Conservation (phyloP, 805 yeast species). For the Candida quercuum region DNA sequence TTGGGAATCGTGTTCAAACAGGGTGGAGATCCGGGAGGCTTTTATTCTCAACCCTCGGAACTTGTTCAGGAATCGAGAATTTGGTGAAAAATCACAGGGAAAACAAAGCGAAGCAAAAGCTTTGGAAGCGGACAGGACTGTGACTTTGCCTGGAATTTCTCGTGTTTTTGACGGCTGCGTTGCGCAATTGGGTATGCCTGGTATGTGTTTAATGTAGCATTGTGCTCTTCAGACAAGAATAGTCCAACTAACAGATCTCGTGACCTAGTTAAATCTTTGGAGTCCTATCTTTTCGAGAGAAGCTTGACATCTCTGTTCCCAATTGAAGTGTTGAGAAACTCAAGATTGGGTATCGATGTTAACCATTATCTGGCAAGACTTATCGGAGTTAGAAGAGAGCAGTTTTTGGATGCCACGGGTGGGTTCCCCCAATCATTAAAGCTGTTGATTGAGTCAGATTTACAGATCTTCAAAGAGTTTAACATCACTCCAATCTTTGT, state of each 20-base stretch:
- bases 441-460: constrained; percentile 53
- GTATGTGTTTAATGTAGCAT: no score
- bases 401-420: constrained; percentile 69
- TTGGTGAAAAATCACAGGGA: no score
- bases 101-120: no score
- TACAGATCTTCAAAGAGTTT: constrained; percentile 51
- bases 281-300: constrained; percentile 63
- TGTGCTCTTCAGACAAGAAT: no score
- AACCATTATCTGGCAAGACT: constrained; percentile 69
- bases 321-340: constrained; percentile 56
- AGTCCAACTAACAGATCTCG: no score
- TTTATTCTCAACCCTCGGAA: no score
- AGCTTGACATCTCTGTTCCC: constrained; percentile 56
- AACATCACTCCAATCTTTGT: constrained; percentile 77
- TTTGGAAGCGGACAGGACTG: no score
- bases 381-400: constrained; percentile 58
- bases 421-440: constrained; percentile 68
- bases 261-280: constrained; percentile 49
- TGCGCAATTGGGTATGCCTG: no score
- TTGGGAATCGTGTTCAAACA: not conserved
- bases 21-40: no score
- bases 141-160: no score
- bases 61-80: no score
- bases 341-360: constrained; percentile 79
- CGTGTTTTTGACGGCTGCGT: no score